Percentiles rank a stretch among this genome's conserved stretches.
Evolutionary conservation across 768 basidiomycete genomes (phyloP).

Genomic region (Leccinum uliginosum): DNA sequence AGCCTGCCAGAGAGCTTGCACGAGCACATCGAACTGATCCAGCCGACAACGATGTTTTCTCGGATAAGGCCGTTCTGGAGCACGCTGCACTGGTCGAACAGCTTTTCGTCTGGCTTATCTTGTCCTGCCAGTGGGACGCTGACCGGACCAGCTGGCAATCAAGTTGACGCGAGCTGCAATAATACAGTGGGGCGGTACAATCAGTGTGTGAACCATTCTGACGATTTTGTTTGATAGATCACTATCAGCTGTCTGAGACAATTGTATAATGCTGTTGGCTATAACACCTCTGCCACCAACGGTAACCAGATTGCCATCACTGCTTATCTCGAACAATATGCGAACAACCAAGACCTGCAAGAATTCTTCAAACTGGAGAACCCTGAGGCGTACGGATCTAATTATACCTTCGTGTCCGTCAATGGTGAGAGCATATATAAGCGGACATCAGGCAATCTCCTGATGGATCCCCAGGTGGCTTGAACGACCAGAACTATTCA

Average conservation of each 20-base stretch:
- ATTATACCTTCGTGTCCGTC: constrained; percentile 51
- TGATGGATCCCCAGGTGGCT: constrained; percentile 43
- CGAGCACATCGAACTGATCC: constrained; percentile 60
- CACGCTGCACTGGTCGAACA: constrained; percentile 33
- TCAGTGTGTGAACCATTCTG: background rate
- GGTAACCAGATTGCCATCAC: constrained; percentile 54
- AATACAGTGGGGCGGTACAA: constrained; percentile 17
- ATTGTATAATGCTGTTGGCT: constrained; percentile 51
- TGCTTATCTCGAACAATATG: constrained; percentile 51
- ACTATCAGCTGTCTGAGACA: constrained; percentile 52
- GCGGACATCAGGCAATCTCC: background rate
- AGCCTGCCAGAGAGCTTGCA: constrained; percentile 58
- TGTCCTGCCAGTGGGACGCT: constrained; percentile 12
- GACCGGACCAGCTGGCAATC: constrained; percentile 31
- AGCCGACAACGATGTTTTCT: constrained; percentile 69
- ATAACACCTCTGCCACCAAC: constrained; percentile 37
- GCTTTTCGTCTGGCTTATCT: background rate
- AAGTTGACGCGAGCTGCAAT: constrained; percentile 48
- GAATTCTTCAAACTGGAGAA: constrained; percentile 46
- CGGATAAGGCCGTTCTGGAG: constrained; percentile 41
- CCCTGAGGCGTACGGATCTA: constrained; percentile 46
- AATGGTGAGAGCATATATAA: constrained; percentile 38
- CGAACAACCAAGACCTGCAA: constrained; percentile 49
- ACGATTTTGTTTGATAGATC: constrained; percentile 24
- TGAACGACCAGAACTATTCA: constrained; percentile 51